Evolutionary conservation across 2,329 filamentous ascomycete genomes (phyloP).

Genomic region (Cladosporium sp.): DNA sequence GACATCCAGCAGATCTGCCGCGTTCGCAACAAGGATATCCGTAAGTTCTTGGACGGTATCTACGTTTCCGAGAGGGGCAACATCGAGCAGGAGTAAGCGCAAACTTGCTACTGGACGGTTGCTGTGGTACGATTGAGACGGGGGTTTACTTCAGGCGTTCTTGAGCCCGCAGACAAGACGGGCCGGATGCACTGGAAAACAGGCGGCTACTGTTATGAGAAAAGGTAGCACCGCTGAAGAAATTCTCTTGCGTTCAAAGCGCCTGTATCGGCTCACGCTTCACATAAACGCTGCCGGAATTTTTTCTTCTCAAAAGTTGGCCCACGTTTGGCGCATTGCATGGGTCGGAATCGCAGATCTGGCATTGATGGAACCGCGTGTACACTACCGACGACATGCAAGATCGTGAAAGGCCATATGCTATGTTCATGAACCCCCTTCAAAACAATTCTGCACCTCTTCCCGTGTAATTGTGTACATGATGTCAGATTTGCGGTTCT

Average conservation of each 20-base stretch:
- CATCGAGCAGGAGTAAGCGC: constrained; percentile 50
- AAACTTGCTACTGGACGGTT: constrained; percentile 2
- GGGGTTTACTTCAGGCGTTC: constrained; percentile 14
- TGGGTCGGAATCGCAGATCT: not conserved
- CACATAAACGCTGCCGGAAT: constrained; percentile 2
- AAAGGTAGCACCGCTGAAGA: constrained; percentile 13
- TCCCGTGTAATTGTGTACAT: not conserved
- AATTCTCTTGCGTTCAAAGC: constrained; percentile 14
- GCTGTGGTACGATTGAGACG: constrained; percentile 11
- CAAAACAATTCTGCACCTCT: not conserved
- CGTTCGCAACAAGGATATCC: constrained; percentile 99
- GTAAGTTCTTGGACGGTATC: constrained; percentile 99
- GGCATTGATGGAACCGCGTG: not conserved
- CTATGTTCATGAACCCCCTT: not conserved
- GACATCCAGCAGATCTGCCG: constrained; percentile 99
- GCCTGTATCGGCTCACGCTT: constrained; percentile 7
- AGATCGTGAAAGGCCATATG: not conserved
- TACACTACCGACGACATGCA: not conserved
- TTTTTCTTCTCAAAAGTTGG: not conserved
- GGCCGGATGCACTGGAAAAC: constrained; percentile 13
- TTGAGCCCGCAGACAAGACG: constrained; percentile 12
- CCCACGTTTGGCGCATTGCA: not conserved
- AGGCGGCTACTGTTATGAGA: constrained; percentile 12
- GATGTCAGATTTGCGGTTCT: not conserved
- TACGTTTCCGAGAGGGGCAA: constrained; percentile 99